Percentiles rank a stretch among this genome's conserved stretches.
Evolutionary conservation across 306 rosid species (phyloP).

Genomic region (Prosopis cineraria): DNA sequence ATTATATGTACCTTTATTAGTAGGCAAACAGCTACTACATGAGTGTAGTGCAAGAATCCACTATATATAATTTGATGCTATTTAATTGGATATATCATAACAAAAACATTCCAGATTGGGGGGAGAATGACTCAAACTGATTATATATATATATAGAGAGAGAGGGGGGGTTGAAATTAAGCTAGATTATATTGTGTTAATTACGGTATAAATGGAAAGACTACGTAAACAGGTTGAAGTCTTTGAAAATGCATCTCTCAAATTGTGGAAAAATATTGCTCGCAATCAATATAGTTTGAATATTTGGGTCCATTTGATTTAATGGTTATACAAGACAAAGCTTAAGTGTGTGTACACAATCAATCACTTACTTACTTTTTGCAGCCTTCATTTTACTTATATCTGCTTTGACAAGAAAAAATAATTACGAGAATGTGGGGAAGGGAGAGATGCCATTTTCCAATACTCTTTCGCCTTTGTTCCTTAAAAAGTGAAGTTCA

Average conservation of each 20-base stretch:
- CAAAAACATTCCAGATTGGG: not conserved
- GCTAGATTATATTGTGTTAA: not conserved
- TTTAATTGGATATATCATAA: not conserved
- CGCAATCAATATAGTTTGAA: not conserved
- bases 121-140: not conserved
- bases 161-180: not conserved
- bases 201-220: not conserved
- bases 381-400: not conserved
- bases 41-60: not conserved
- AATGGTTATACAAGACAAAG: not conserved
- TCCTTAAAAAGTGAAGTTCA: not conserved
- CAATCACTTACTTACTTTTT: not conserved
- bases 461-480: not conserved
- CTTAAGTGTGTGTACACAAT: not conserved
- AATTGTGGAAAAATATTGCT: not conserved
- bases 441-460: not conserved
- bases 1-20: not conserved
- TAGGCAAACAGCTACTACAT: constrained; percentile 1
- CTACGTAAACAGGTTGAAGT: not conserved
- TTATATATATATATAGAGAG: not conserved
- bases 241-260: constrained; percentile 10
- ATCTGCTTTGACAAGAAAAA: not conserved
- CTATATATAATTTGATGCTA: not conserved
- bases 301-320: not conserved
- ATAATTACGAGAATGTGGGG: not conserved